Evolutionary conservation across 768 basidiomycete species (phyloP).

Genomic region (Cystobasidium tubakii): DNA sequence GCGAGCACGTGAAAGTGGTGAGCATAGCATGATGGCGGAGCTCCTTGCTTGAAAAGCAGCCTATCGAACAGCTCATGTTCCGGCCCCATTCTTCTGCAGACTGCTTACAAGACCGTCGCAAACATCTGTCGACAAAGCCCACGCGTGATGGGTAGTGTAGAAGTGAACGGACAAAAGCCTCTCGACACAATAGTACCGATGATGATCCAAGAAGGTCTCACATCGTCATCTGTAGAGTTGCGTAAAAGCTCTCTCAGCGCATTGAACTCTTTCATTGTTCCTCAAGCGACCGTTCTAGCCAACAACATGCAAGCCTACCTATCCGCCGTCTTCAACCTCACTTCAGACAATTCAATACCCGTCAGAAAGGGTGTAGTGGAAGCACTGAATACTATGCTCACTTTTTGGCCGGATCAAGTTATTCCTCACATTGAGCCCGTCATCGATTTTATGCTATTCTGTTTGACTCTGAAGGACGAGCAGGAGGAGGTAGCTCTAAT

Average conservation of each 20-base stretch:
- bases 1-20: constrained; percentile 80
- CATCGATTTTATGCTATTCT: constrained; percentile 97
- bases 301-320: constrained; percentile 93
- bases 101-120: constrained; percentile 85
- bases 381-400: constrained; percentile 86
- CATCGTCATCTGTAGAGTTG: constrained; percentile 83
- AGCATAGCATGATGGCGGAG: constrained; percentile 43
- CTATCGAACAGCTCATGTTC: too few relatives aligned
- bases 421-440: constrained; percentile 93
- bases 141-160: constrained; percentile 77
- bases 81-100: constrained; percentile 53
- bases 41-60: too few relatives aligned
- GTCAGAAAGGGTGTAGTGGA: constrained; percentile 94
- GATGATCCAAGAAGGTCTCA: constrained; percentile 75
- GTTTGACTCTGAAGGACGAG: constrained; percentile 58
- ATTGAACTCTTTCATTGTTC: constrained; percentile 56
- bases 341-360: constrained; percentile 81
- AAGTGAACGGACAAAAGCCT: constrained; percentile 80
- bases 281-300: constrained; percentile 76
- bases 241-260: constrained; percentile 90
- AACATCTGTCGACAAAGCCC: constrained; percentile 97
- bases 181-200: constrained; percentile 96
- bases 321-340: constrained; percentile 84
- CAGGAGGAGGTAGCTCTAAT: constrained; percentile 20
- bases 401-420: constrained; percentile 87